phyloP scores from a whole-genome alignment of 2,329 filamentous ascomycete genomes.

The Chrysoporthe cubensis region DNA sequence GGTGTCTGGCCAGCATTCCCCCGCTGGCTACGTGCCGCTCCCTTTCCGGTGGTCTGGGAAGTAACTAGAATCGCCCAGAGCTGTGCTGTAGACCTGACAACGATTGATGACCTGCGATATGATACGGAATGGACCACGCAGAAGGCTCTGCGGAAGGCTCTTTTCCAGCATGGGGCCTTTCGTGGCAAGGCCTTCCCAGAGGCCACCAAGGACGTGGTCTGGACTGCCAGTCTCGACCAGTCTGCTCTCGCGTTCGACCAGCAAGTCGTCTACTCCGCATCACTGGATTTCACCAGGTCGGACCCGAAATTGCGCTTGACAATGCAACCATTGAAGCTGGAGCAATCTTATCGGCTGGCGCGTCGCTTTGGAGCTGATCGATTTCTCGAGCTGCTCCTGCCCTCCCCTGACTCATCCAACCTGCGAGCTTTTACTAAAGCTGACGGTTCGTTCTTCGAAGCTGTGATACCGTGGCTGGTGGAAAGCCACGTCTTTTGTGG shows the following conservation, averaged over 20 bases:
- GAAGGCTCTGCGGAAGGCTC: conserved; percentile 43
- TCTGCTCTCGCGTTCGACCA: conserved; percentile 36
- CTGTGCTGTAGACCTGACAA: conserved; percentile 46
- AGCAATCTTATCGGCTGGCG: conserved; percentile 54
- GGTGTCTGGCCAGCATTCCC: conserved; percentile 36
- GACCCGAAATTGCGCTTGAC: conserved; percentile 48
- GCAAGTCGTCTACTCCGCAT: conserved; percentile 48
- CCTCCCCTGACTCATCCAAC: conserved; percentile 42
- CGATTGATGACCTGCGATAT: conserved; percentile 41
- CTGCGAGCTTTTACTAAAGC: conserved; percentile 38
- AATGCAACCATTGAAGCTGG: conserved; percentile 53
- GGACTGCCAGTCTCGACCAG: conserved; percentile 47
- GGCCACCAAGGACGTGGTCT: conserved; percentile 46
- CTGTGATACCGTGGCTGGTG: conserved; percentile 48
- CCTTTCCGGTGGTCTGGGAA: conserved; percentile 58
- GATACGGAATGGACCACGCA: conserved; percentile 50
- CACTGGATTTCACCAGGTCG: conserved; percentile 43
- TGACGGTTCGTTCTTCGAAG: conserved; percentile 37
- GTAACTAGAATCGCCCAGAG: conserved; percentile 51
- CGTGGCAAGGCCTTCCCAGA: conserved; percentile 52
- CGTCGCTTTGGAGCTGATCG: conserved; percentile 62
- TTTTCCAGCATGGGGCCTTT: conserved; percentile 47
- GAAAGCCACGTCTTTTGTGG: conserved; percentile 49
- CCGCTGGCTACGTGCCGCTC: conserved; percentile 45
- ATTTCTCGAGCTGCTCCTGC: conserved; percentile 60